Evolutionary conservation across 306 rosid species (phyloP), one percentile per base, ranked within the genome.

Genomic region (Quercus glauca): DNA sequence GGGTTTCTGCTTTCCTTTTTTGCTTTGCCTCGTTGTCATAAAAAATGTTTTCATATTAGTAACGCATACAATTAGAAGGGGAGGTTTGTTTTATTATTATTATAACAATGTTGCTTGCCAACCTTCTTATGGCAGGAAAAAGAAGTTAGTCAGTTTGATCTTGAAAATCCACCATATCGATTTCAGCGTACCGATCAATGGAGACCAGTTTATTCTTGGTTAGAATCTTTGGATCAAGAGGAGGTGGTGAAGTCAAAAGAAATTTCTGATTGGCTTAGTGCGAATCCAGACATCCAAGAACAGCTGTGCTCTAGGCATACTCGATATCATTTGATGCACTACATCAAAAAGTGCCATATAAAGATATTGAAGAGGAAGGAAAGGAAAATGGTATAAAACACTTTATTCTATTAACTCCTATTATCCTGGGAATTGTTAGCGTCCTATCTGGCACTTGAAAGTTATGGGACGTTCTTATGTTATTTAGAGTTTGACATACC

Each of bases 201-300:
- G 98, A 72, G 93, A 75, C 98, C 98, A 1, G 99, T 93, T 69
- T 95, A 95, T 82, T 78, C 90, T 1, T 95, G 99, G 99, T 74
- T 92, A 72, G 99, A 95, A 76, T 84, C 95, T 72, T 78, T 95
- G 77, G 85, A 90, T 63, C 89, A 85, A 76, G 97, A 89, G 11
- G 97, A 93, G 73, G 98, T 87, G 81, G 98, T 95, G 35, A 90
- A 95, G 73, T 93, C 99, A 64, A 95, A 90, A 83, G 99, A 95
- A 60, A 95, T 95, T 73, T 78, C 92, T 19, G 99, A 92, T 21
- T 95, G 98, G 99, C 85, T 95, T 63, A 80, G 83, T 41, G 91
- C 81, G 29, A 94, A 92, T 84, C 99, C 93, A 8, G 69, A 81
- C 21, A 79, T 95, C 76, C 93, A 89, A 85, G 93, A 91, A 31